Evolutionary conservation across 2,329 filamentous ascomycete species (phyloP).

Genomic region (Trichoderma arundinaceum): DNA sequence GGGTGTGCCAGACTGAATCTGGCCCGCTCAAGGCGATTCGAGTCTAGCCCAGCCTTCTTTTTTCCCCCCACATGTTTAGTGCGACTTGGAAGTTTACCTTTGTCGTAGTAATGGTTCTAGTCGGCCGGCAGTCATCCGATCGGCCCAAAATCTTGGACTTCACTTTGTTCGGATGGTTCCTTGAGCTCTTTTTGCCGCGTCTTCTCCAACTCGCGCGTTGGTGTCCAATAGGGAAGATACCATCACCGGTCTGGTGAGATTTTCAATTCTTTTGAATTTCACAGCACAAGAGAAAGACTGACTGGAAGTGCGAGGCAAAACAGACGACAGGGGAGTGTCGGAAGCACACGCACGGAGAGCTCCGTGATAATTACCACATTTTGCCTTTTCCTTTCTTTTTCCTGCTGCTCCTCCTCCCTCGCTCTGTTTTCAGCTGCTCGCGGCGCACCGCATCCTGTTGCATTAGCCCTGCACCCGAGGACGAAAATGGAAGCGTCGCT

Average conservation of each 20-base stretch:
- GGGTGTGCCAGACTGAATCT: no score
- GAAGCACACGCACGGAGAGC: background rate
- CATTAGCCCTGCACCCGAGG: slow-evolving; percentile 7
- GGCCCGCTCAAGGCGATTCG: no score
- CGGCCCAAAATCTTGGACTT: slow-evolving; percentile 24
- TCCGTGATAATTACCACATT: background rate
- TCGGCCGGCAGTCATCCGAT: slow-evolving; percentile 26
- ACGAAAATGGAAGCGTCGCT: slow-evolving; percentile 28
- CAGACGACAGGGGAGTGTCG: slow-evolving; percentile 1
- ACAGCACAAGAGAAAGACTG: background rate
- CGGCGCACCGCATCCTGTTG: slow-evolving; percentile 19
- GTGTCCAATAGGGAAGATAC: background rate
- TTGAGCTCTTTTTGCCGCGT: background rate
- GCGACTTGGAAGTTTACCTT: no score
- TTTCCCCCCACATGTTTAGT: no score
- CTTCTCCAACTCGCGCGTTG: no score
- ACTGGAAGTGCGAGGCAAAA: background rate
- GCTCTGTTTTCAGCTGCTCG: slow-evolving; percentile 8
- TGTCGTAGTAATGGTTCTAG: background rate
- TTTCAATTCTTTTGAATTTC: background rate
- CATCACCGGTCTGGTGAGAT: background rate
- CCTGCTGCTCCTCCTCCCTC: background rate
- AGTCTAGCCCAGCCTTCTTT: no score
- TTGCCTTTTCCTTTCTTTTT: slow-evolving; percentile 1
- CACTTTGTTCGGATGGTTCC: background rate